phyloP scores from a whole-genome alignment of 2,329 filamentous ascomycete species.

The Lachnellula occidentalis region DNA sequence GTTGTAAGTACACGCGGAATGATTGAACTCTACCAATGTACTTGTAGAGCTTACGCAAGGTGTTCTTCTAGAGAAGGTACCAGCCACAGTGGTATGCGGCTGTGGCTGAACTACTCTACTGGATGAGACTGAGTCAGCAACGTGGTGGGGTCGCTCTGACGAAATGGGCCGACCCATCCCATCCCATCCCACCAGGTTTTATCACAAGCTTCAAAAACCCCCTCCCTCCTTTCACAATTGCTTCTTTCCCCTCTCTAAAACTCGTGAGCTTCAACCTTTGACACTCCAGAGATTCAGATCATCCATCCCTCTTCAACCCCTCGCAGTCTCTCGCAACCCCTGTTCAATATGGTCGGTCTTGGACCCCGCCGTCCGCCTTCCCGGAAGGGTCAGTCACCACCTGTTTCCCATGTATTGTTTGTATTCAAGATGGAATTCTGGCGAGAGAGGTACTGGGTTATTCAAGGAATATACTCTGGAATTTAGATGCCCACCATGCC shows the following conservation, averaged over 20 bases:
- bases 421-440: not conserved
- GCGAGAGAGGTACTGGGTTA: not conserved
- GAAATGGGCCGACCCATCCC: not conserved
- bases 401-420: not conserved
- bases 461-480: not conserved
- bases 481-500: not conserved
- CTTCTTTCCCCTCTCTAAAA: not conserved
- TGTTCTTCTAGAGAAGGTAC: constrained; percentile 14
- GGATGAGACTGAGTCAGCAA: too few relatives aligned
- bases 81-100: constrained; percentile 5
- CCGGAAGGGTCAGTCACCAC: constrained; percentile 56
- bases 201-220: not conserved
- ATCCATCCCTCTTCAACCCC: not conserved
- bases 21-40: constrained; percentile 6
- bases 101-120: not conserved
- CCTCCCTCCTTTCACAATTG: not conserved
- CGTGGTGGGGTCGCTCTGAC: not conserved
- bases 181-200: not conserved
- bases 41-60: constrained; percentile 23
- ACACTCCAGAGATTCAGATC: not conserved
- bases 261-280: not conserved
- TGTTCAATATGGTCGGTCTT: constrained; percentile 51
- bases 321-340: not conserved
- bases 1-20: constrained; percentile 7
- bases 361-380: constrained; percentile 59